phyloP scores from a whole-genome alignment of 768 basidiomycete species.

The Suillus clintonianus region DNA sequence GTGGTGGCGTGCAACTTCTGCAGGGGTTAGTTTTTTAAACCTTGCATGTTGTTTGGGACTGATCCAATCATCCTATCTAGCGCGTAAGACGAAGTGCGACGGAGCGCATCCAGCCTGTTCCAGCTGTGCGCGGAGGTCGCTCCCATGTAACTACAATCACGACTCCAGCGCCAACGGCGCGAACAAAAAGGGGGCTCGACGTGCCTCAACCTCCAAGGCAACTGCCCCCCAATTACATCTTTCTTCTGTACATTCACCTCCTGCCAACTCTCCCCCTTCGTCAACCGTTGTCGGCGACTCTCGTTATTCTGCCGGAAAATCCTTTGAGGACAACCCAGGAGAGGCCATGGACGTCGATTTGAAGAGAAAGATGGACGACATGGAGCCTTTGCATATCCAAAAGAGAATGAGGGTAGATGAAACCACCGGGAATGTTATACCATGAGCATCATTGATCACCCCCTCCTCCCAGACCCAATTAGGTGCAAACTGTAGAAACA shows the following conservation, averaged over 20 bases:
- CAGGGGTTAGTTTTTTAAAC: slow-evolving; percentile 56
- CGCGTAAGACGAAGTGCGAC: slow-evolving; percentile 88
- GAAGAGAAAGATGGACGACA: slow-evolving; percentile 60
- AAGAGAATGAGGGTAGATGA: slow-evolving; percentile 78
- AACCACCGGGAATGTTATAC: slow-evolving; percentile 51
- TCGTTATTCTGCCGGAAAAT: slow-evolving; percentile 36
- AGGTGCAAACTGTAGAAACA: slow-evolving; percentile 31
- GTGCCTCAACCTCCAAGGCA: slow-evolving; percentile 55
- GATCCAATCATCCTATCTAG: slow-evolving; percentile 35
- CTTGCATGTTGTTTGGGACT: slow-evolving; percentile 7
- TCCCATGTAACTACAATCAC: slow-evolving; percentile 82
- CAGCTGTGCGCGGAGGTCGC: slow-evolving; percentile 75
- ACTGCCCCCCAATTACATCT: slow-evolving; percentile 25
- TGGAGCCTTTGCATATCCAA: slow-evolving; percentile 50
- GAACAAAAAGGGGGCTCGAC: slow-evolving; percentile 44
- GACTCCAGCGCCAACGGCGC: slow-evolving; percentile 42
- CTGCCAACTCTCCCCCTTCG: slow-evolving; percentile 56
- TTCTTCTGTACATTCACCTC: slow-evolving; percentile 49
- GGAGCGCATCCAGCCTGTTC: slow-evolving; percentile 84
- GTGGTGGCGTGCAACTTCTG: slow-evolving; percentile 90
- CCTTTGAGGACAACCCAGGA: slow-evolving; percentile 41
- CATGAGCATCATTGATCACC: slow-evolving; percentile 39
- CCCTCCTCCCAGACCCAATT: slow-evolving; percentile 19
- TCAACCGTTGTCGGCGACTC: slow-evolving; percentile 35
- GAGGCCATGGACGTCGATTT: slow-evolving; percentile 55